A percentile compares a stretch with the other conserved stretches of the same genome.
Evolutionary conservation across 2,329 filamentous ascomycete genomes (phyloP).

Genomic region (Epichloe gansuensis): DNA sequence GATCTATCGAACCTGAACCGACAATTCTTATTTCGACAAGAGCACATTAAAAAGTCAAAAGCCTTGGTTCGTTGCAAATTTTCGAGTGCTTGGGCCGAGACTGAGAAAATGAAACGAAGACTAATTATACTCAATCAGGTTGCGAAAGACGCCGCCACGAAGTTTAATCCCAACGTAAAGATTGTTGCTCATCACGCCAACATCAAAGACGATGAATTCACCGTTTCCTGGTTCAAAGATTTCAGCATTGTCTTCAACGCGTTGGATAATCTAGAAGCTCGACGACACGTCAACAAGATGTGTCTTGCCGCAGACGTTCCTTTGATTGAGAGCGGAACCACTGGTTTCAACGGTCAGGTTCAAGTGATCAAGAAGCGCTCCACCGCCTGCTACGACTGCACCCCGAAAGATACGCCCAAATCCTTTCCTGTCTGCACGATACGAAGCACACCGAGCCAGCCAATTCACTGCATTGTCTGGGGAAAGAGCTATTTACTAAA

Average conservation of each 20-base stretch:
- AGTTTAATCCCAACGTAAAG: slow-evolving; percentile 79
- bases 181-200: slow-evolving; percentile 87
- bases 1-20: slow-evolving; percentile 95
- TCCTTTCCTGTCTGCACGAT: slow-evolving; percentile 96
- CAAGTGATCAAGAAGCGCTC: slow-evolving; percentile 88
- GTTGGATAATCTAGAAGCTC: slow-evolving; percentile 85
- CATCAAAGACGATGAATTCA: slow-evolving; percentile 82
- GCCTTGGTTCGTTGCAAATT: slow-evolving; percentile 53
- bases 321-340: slow-evolving; percentile 90
- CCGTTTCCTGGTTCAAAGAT: slow-evolving; percentile 70
- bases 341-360: slow-evolving; percentile 94
- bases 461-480: slow-evolving; percentile 98
- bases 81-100: neutral
- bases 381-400: slow-evolving; percentile 95
- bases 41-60: slow-evolving; percentile 97
- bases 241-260: slow-evolving; percentile 93
- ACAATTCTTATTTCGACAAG: slow-evolving; percentile 90
- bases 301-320: slow-evolving; percentile 84
- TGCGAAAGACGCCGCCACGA: slow-evolving; percentile 79
- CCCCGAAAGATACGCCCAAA: slow-evolving; percentile 77
- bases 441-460: slow-evolving; percentile 85
- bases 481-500: slow-evolving; percentile 92
- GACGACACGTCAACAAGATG: slow-evolving; percentile 95
- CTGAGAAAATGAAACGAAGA: neutral
- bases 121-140: slow-evolving; percentile 41